Evolutionary conservation across 345 rosid species (phyloP).

Genomic region (Litchi chinensis): DNA sequence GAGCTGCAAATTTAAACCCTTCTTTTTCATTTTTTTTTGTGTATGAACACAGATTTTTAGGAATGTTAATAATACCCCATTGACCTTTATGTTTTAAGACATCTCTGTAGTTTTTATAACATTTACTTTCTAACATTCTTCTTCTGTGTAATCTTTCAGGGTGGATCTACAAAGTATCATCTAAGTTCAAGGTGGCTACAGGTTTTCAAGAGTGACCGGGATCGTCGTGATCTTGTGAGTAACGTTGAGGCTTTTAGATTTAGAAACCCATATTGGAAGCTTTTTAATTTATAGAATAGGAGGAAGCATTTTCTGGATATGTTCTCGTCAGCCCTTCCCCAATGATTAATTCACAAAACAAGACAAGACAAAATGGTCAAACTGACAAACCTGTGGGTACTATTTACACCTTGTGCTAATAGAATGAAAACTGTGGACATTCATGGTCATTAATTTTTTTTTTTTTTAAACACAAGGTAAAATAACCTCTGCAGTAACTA

Average conservation of each 20-base stretch:
- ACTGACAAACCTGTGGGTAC: not conserved
- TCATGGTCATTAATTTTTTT: not conserved
- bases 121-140: not conserved
- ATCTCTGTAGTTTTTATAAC: not conserved
- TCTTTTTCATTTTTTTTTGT: not conserved
- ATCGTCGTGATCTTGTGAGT: constrained; percentile 96
- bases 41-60: not conserved
- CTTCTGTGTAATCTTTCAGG: constrained; percentile 48
- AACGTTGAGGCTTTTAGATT: constrained; percentile 1
- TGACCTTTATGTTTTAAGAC: not conserved
- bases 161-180: constrained; percentile 95
- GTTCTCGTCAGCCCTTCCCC: not conserved
- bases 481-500: not conserved
- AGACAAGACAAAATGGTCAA: not conserved
- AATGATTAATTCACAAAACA: not conserved
- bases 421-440: not conserved
- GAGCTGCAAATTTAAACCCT: not conserved
- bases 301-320: not conserved
- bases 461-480: not conserved
- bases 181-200: constrained; percentile 88
- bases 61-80: not conserved
- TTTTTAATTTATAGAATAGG: not conserved
- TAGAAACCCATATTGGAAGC: constrained; percentile 1
- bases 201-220: constrained; percentile 84
- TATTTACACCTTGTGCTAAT: not conserved